Base-by-base conservation (phyloP, 768 basidiomycete genomes). In the Punctularia strigosozonata region DNA sequence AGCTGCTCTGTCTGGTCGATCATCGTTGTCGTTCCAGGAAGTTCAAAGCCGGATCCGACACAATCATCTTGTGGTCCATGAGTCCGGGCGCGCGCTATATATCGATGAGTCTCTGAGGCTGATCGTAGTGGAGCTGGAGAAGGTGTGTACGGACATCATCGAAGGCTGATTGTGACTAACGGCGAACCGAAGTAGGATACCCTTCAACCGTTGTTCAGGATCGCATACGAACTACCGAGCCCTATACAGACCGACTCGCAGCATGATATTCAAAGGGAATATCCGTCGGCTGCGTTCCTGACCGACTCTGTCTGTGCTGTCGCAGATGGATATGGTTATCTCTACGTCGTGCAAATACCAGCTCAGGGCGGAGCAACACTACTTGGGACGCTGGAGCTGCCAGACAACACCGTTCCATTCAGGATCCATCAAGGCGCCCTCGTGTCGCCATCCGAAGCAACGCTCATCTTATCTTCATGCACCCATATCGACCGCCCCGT, bases 31-130 rank as follows among this genome's bases (percentile, higher is more conserved):
- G 2, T 83, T 88, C 48, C 71, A 84, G 42, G 88, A 90, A 48
- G 80, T 89, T 40, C 80, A 84, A 54, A 84, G 80, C 50, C 68
- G 88, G 36, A 84, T 91, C 43, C 71, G 79, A 13, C 83, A 90
- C 56, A 89, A 91, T 48, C 88, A 91, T 51, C 68, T 91, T 12
- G 59, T 68, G 10, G 57, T 74, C 3, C 69, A 71, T 15, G 53
- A 65, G 25, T 61, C 64, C 8, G 58, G 63, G 17, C 62, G 63
- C 18, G 75, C 75, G 3, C 58, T 77, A 20, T 91, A 88, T 48
- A 59, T 90, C 19, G 87, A 89, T 49, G 62, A 68, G 24, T 63
- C 73, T 3, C 68, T 71, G 39, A 69, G 64, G 38, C 73, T 88
- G 8, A 64, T 86, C 35, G 47, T 72, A 5, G 61, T 83, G n/a